Evolutionary conservation across 768 basidiomycete genomes (phyloP).

Genomic region (Asterophora lycoperdoides): DNA sequence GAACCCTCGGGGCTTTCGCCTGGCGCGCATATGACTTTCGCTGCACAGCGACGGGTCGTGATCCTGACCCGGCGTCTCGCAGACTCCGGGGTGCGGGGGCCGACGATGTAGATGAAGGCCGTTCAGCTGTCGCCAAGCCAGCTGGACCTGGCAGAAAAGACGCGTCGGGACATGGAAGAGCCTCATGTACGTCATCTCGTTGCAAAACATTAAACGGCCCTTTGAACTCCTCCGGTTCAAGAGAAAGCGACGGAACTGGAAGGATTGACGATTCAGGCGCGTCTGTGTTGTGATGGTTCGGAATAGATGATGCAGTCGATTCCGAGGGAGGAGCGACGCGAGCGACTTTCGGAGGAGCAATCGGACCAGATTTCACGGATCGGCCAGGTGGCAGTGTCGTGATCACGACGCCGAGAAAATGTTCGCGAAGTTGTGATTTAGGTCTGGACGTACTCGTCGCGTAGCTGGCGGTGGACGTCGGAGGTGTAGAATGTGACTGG

Average conservation of each 20-base stretch:
- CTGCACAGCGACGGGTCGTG: not conserved
- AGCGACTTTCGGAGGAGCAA: not conserved
- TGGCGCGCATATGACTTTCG: not conserved
- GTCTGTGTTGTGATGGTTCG: no score
- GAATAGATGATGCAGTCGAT: not conserved
- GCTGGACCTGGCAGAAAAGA: no score
- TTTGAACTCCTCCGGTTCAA: no score
- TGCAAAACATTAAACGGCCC: no score
- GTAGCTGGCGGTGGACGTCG: not conserved
- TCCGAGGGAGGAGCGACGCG: not conserved
- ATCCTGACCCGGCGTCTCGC: not conserved
- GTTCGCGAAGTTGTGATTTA: not conserved
- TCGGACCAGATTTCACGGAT: not conserved
- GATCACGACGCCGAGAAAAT: not conserved
- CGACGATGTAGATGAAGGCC: no score
- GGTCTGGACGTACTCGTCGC: not conserved
- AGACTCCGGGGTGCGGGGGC: no score
- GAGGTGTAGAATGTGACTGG: not conserved
- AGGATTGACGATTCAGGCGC: no score
- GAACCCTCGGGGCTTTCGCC: not conserved
- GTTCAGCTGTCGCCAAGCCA: no score
- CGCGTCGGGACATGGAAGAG: no score
- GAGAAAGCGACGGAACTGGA: no score
- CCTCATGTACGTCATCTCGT: no score
- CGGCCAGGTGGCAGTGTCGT: not conserved